These are phyloP conservation scores for Climacium dendroides DNA, from an alignment of 225 moss, liverwort and hornwort genomes.

Conservation along the genomic window DNA sequence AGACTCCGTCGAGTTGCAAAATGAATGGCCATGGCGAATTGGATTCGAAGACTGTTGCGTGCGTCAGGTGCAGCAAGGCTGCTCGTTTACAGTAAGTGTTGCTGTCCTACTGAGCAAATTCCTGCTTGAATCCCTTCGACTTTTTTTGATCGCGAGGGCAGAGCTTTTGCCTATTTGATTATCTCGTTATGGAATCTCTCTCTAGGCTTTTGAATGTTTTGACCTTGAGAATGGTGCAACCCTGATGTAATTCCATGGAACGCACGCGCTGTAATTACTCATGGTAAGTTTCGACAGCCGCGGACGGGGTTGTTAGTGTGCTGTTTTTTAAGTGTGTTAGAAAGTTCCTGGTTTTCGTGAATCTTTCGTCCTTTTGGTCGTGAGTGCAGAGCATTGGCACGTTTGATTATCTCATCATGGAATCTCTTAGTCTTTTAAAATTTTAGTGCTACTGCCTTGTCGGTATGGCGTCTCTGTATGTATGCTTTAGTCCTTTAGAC, in stretches of 20 bases:
- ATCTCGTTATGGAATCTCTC: neutral
- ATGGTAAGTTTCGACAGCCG: neutral
- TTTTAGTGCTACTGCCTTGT: neutral
- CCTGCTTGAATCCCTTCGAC: neutral
- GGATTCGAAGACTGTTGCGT: slow-evolving; percentile 29
- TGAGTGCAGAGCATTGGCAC: neutral
- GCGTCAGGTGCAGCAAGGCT: slow-evolving; percentile 81
- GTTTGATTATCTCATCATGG: neutral
- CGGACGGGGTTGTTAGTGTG: neutral
- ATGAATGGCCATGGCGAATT: slow-evolving; percentile 17
- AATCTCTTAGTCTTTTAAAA: neutral
- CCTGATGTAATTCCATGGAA: neutral
- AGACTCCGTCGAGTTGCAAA: neutral
- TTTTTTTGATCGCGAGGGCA: neutral
- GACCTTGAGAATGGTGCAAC: neutral
- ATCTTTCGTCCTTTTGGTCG: neutral
- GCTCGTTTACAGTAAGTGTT: slow-evolving; percentile 72
- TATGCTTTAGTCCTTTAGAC: neutral
- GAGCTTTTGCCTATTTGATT: neutral
- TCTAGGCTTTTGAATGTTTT: neutral
- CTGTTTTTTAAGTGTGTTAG: neutral
- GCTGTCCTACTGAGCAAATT: neutral
- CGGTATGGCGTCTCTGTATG: neutral
- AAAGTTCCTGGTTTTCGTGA: neutral
- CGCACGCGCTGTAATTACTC: neutral